Percentiles rank a stretch among this genome's conserved stretches.
phyloP scores from a whole-genome alignment of 1,139 yeast genomes.

The Diutina scorzettiae region DNA sequence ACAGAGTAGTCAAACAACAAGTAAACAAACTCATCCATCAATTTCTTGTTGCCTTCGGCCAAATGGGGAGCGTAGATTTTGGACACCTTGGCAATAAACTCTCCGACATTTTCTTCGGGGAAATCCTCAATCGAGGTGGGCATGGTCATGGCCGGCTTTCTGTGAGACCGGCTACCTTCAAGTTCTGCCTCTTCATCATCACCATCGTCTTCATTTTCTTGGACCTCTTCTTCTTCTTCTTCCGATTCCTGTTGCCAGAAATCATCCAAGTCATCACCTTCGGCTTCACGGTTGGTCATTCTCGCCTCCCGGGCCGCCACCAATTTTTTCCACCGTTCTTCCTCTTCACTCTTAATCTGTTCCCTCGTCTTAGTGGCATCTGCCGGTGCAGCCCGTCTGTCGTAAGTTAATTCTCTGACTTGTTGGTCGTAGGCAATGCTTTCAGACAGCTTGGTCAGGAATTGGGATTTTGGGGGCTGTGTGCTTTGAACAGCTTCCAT shows the following conservation, averaged over 20 bases:
- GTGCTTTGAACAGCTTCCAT: constrained; percentile 39
- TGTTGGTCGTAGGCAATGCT: constrained; percentile 61
- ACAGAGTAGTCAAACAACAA: constrained; percentile 31
- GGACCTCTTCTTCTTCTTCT: constrained; percentile 14
- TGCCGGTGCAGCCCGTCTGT: constrained; percentile 89
- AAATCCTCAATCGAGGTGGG: constrained; percentile 48
- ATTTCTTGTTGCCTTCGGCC: constrained; percentile 73
- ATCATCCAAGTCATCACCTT: constrained; percentile 62
- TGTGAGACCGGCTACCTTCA: constrained; percentile 9
- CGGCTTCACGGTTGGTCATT: constrained; percentile 65
- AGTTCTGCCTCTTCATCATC: neutral
- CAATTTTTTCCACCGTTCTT: constrained; percentile 51
- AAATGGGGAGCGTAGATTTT: constrained; percentile 57
- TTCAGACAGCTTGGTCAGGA: constrained; percentile 11
- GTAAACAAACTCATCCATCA: constrained; percentile 51
- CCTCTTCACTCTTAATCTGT: constrained; percentile 60
- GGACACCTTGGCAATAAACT: constrained; percentile 16
- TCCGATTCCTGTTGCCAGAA: constrained; percentile 34
- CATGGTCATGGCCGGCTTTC: constrained; percentile 22
- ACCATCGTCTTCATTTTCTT: constrained; percentile 6
- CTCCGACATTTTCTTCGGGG: constrained; percentile 1
- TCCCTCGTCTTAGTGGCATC: constrained; percentile 90
- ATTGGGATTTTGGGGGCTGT: constrained; percentile 9
- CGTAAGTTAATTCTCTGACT: constrained; percentile 71
- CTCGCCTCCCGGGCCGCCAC: constrained; percentile 71